These are phyloP conservation scores for Leishmania gerbilli DNA, from an alignment of 208 protist species.

Conservation along the genomic window DNA sequence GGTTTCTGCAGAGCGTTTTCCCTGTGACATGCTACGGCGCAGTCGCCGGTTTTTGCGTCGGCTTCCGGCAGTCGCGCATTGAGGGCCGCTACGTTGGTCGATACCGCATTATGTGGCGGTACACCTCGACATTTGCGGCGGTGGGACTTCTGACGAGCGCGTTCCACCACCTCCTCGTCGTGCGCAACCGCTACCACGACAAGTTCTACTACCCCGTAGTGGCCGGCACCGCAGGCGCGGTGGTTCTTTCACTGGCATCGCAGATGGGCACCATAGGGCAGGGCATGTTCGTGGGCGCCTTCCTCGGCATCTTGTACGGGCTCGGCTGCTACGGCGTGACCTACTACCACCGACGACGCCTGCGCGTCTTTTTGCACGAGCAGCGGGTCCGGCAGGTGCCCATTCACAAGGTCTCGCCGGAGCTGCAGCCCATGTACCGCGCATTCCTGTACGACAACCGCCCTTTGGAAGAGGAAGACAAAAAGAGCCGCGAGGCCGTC, in stretches of 20 bases:
- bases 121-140: conserved; percentile 76
- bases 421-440: conserved; percentile 86
- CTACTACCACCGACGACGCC: conserved; percentile 72
- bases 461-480: conserved; percentile 72
- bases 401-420: conserved; percentile 78
- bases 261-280: conserved; percentile 74
- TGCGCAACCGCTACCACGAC: conserved; percentile 81
- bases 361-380: conserved; percentile 69
- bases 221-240: conserved; percentile 43
- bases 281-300: conserved; percentile 70
- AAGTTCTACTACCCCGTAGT: conserved; percentile 78
- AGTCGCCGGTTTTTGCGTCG: conserved; percentile 58
- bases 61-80: conserved; percentile 72
- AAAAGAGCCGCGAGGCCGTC: conserved; percentile 48
- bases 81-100: conserved; percentile 84
- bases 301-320: conserved; percentile 76
- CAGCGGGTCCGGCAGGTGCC: conserved; percentile 84
- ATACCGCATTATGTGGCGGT: conserved; percentile 76
- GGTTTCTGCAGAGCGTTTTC: conserved; percentile 78
- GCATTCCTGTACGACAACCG: conserved; percentile 83
- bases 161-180: conserved; percentile 79
- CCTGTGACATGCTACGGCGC: conserved; percentile 75
- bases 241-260: conserved; percentile 56
- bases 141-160: conserved; percentile 72
- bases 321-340: conserved; percentile 69